Base-by-base conservation (phyloP, 306 rosid species). In the Quillaja saponaria region DNA sequence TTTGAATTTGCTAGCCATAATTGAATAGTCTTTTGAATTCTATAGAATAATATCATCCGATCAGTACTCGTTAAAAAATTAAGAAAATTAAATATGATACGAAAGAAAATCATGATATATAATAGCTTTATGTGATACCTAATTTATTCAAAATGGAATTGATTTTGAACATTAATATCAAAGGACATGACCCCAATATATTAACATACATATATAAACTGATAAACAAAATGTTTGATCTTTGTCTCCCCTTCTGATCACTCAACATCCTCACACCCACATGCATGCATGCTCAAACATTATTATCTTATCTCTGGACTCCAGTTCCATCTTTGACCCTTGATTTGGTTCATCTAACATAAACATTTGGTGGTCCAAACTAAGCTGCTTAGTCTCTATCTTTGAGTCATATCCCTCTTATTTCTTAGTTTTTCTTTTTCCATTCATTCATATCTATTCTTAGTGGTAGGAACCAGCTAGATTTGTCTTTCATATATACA, bases 121-220 rank as follows among this genome's bases (percentile, higher is more conserved):
- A n/a, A n/a, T n/a, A n/a, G n/a, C n/a, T n/a, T n/a, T 13, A 16
- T 55, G 49, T 54, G 20, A 58, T 20, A n/a, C n/a, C n/a, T n/a
- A n/a, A n/a, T 25, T 34, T 53, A 35, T 21, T 61, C 48, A 33
- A 38, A 45, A n/a, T 61, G 61, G 34, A 53, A 37, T 31, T 37
- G 68, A 52, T 62, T 64, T 3, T 52, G 21, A 64, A 72, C 20
- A 51, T 13, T 48, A 51, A 64, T 68, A 71, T 65, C 8, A 47
- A 53, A 71, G 79, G 76, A 34, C 87, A n/a, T n/a, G n/a, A n/a
- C n/a, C n/a, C 90, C 85, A 64, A 49, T 34, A n/a, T n/a, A n/a
- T n/a, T n/a, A n/a, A n/a, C n/a, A 25, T 25, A 25, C 31, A 25
- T 25, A 3, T 47, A 64, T 0, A 13, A 54, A 56, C 67, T 68